phyloP scores from a whole-genome alignment of 2,329 filamentous ascomycete genomes.

The Pseudogymnoascus sp. region DNA sequence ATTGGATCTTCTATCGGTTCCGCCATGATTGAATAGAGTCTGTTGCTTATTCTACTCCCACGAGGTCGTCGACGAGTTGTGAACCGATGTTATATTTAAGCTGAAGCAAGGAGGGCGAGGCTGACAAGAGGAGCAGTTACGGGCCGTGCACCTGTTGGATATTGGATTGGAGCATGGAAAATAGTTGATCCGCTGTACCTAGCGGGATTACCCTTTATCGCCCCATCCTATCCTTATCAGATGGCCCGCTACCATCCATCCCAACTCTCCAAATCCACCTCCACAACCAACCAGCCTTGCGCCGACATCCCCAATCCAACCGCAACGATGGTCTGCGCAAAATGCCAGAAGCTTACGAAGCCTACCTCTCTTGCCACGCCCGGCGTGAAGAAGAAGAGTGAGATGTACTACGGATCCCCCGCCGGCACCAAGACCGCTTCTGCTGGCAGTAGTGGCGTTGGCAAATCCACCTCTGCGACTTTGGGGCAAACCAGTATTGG shows the following conservation, averaged over 20 bases:
- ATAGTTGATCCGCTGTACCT: not conserved
- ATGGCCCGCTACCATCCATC: not conserved
- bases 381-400: conserved; percentile 57
- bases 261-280: not conserved
- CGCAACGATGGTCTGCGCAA: conserved; percentile 52
- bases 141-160: not conserved
- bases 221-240: not conserved
- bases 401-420: conserved; percentile 57
- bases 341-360: conserved; percentile 54
- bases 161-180: not conserved
- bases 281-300: not conserved
- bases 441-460: conserved; percentile 33
- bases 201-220: not conserved
- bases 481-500: conserved; percentile 50
- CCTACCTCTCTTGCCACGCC: conserved; percentile 55
- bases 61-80: not conserved
- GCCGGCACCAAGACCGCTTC: conserved; percentile 26
- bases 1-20: not conserved
- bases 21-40: not conserved
- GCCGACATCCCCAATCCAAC: not conserved
- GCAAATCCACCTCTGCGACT: conserved; percentile 39
- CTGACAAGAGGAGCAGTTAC: not conserved
- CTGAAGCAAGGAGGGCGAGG: not conserved
- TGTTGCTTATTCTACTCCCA: not conserved
- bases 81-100: not conserved